Base-by-base conservation (phyloP, 1,139 yeast genomes). In the Kluyveromyces marxianus region DNA sequence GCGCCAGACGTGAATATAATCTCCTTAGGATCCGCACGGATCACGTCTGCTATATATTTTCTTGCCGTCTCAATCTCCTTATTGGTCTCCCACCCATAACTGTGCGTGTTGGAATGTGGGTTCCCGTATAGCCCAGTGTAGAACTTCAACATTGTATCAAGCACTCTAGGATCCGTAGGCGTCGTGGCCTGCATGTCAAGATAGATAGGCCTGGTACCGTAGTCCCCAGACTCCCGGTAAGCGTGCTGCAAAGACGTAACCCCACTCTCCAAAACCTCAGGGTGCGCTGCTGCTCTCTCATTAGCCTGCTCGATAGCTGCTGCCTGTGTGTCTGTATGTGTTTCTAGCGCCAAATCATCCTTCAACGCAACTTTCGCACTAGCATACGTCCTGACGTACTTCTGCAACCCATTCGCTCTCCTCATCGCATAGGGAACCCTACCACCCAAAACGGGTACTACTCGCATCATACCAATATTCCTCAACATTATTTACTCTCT, bases 51-150 rank as follows among this genome's bases (percentile, higher is more conserved):
- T 47, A 92, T 74, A 57, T 89, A 75, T 45, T 71, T 75, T 60
- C 99, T 79, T 3, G 98, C 96, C 47, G 71, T 72, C 62, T 92
- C 98, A 33, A 94, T 95, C 50, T 85, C 96, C 56, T 77, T 78
- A 49, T 90, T 97, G 4, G 98, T 86, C 69, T 92, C 99, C 99
- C 99, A 92, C 34, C 99, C 99, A 64, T 92, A 92, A n/a, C 96
- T 79, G 63, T 92, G 97, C 8, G 98, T 94, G 46, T 95, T 81
- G 3, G 97, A 88, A 67, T 92, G 99, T 10, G 98, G 98, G 66
- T 92, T 92, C 48, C 99, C 99, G 62, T 89, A 92, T 48, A 86
- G 74, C 10, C 97, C 97, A 3, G 97, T 90, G 67, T 82, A 89
- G 65, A 84, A 92, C 59, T 81, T 83, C 59, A 94, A 69, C 98